These are phyloP conservation scores for Exophiala viscosa DNA, from an alignment of 2,329 filamentous ascomycete genomes.

Conservation along the genomic window DNA sequence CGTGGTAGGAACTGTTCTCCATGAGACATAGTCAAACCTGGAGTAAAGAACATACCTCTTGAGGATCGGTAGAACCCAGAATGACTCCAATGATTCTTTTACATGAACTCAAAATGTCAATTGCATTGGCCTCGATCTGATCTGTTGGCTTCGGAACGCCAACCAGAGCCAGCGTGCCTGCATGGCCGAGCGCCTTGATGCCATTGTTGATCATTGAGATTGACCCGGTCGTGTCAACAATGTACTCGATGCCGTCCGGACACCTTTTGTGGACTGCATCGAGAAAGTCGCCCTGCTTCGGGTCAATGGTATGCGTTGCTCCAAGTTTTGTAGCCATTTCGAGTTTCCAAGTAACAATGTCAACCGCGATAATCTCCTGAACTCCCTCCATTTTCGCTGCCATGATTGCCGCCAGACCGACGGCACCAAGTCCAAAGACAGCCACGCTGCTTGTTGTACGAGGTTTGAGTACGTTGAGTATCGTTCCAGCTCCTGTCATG, in stretches of 20 bases:
- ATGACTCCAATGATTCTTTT: constrained; percentile 4
- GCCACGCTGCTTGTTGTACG: constrained; percentile 22
- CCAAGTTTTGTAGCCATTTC: constrained; percentile 34
- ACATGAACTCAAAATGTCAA: constrained; percentile 2
- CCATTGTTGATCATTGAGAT: background rate
- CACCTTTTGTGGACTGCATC: background rate
- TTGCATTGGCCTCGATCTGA: background rate
- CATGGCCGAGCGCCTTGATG: constrained; percentile 6
- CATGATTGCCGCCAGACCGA: constrained; percentile 34
- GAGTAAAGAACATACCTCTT: background rate
- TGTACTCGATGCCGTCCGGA: constrained; percentile 14
- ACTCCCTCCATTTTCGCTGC: constrained; percentile 26
- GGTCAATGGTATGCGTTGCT: constrained; percentile 10
- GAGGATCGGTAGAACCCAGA: background rate
- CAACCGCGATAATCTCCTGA: constrained; percentile 41
- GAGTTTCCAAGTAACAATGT: constrained; percentile 41
- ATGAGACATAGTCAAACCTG: background rate
- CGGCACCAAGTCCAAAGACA: constrained; percentile 32
- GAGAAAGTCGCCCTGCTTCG: constrained; percentile 27
- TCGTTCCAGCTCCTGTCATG: constrained; percentile 30
- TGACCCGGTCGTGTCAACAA: constrained; percentile 16
- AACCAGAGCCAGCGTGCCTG: constrained; percentile 5
- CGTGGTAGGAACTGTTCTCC: background rate
- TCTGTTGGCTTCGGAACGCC: background rate
- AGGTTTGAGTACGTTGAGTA: constrained; percentile 21